phyloP scores from a whole-genome alignment of 169 alveolate species.

The Plasmodium ovale region DNA sequence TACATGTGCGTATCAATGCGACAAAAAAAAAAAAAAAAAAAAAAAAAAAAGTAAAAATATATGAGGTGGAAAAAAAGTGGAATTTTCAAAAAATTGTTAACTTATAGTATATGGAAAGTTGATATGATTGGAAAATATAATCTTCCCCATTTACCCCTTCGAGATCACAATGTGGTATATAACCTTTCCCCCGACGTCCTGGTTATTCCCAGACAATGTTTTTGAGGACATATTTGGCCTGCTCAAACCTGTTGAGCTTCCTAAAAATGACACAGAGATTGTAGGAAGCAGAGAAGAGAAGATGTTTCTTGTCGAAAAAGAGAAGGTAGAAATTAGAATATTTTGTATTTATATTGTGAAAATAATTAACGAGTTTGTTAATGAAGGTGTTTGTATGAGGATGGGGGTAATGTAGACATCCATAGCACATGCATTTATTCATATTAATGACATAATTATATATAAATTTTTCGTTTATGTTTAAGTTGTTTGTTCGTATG shows the following conservation, averaged over 20 bases:
- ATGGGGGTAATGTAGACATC: constrained; percentile 28
- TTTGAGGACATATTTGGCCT: constrained; percentile 27
- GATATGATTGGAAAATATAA: no score
- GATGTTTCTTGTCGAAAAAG: constrained; percentile 60
- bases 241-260: constrained; percentile 52
- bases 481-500: constrained; percentile 18
- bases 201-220: constrained; percentile 72
- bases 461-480: constrained; percentile 34
- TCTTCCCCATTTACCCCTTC: no score
- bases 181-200: no score
- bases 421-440: constrained; percentile 73
- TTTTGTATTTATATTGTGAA: constrained; percentile 29
- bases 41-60: no score
- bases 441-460: constrained; percentile 54
- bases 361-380: constrained; percentile 26
- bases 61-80: no score
- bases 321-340: constrained; percentile 62
- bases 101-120: no score
- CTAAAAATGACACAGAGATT: constrained; percentile 54
- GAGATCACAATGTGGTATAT: no score
- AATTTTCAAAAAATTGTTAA: no score
- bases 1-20: no score
- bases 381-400: background rate
- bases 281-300: constrained; percentile 68
- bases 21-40: no score